Evolutionary conservation across 2,329 filamentous ascomycete genomes (phyloP), one percentile per base, ranked within the genome.

Genomic region (Microthyrium microscopicum): DNA sequence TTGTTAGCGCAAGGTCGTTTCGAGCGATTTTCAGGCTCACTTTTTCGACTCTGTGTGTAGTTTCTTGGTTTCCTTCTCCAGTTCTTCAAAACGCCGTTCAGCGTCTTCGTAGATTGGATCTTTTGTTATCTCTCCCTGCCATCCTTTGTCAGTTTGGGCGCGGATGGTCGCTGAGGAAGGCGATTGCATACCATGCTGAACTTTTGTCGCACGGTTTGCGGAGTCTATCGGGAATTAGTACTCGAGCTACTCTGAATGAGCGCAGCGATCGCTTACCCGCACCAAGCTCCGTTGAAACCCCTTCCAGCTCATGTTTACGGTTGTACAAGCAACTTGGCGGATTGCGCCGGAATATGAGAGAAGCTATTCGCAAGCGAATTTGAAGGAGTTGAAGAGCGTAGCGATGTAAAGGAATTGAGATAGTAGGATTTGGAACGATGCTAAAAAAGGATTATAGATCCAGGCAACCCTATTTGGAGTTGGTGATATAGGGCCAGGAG

Each of bases 1-100:
- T 27, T 32, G 25, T 37, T 32, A 39, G 34, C 29, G 15, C 9
- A 9, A 9, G 22, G 22, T 25, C 22, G 22, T 13, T 9, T 9
- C 22, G 9, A 16, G 27, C 9, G 9, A 4, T 6, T 6, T 17
- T 17, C 6, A 26, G 22, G 35, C 53, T 40, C 52, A 65, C 61
- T 92, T 94, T 56, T 85, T 80, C 36, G 83, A 92, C 58, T 95
- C 87, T 62, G 93, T 83, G 59, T 95, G 87, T 20, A 94, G 74
- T 57, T 80, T 87, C 67, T 94, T 95, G 22, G 89, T 95, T 62
- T 98, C 85, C 51, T 66, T 77, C 59, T 98, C 89, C 42, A 98
- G 70, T 61, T 98, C 89, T 43, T 83, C 68, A 53, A 95, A 98
- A 31, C 89, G 77, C 41, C 85, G 74, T 55, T 98, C 89, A 42